Evolutionary conservation across 2,329 filamentous ascomycete genomes (phyloP).

Genomic region (Ophiocordyceps sinensis): DNA sequence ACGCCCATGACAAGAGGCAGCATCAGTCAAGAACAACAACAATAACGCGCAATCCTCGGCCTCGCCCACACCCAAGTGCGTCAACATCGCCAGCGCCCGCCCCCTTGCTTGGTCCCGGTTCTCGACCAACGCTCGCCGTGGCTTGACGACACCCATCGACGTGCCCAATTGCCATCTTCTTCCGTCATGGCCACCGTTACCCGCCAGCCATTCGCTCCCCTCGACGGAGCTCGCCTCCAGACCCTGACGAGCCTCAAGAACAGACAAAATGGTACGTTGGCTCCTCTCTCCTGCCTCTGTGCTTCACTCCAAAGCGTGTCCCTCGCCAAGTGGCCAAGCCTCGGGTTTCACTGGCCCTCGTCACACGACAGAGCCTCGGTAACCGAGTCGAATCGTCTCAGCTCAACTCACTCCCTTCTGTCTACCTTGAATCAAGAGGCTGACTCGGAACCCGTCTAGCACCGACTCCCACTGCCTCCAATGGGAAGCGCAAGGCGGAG

Average conservation of each 20-base stretch:
- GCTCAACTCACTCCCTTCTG: neutral
- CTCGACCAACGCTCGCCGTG: no score
- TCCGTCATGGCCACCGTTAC: constrained; percentile 36
- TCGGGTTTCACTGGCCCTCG: neutral
- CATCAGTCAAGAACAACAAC: no score
- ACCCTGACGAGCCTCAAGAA: constrained; percentile 64
- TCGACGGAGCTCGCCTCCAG: constrained; percentile 56
- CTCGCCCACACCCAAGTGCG: no score
- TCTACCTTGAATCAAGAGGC: neutral
- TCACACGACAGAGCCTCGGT: neutral
- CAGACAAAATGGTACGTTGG: constrained; percentile 52
- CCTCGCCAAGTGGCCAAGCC: neutral
- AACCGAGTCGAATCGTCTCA: neutral
- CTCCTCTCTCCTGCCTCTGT: neutral
- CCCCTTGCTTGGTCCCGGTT: no score
- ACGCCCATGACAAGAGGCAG: no score
- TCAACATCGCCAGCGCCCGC: no score
- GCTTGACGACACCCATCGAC: no score
- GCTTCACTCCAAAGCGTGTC: no score
- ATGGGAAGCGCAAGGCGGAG: constrained; percentile 43
- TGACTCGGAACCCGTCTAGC: constrained; percentile 22
- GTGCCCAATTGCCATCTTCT: neutral
- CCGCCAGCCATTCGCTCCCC: constrained; percentile 62
- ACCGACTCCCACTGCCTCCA: constrained; percentile 17
- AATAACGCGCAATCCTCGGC: no score